Evolutionary conservation across 139 green algal species (phyloP).

Genomic region (Mychonastes homosphaera): DNA sequence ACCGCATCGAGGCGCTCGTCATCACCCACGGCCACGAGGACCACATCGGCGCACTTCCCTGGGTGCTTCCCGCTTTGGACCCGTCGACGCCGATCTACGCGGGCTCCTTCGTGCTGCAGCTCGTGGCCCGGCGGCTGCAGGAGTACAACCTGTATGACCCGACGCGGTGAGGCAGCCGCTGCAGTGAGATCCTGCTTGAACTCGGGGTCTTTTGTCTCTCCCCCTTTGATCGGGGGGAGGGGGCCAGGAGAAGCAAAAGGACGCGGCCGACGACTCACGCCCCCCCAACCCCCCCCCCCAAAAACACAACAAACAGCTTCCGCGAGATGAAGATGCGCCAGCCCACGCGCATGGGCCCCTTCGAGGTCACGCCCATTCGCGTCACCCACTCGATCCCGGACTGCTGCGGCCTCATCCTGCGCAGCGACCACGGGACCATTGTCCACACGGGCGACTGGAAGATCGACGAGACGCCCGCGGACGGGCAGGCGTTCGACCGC

Average conservation of each 20-base stretch:
- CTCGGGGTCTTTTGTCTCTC: neutral
- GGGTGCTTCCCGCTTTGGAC: slow-evolving; percentile 89
- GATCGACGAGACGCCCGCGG: slow-evolving; percentile 93
- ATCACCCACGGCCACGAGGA: slow-evolving; percentile 94
- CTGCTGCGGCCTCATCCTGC: slow-evolving; percentile 88
- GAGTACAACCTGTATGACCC: slow-evolving; percentile 89
- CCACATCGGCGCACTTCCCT: slow-evolving; percentile 60
- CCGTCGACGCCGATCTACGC: slow-evolving; percentile 84
- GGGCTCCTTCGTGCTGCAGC: slow-evolving; percentile 83
- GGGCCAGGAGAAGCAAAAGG: slow-evolving; percentile 11
- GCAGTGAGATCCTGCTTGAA: too few relatives aligned
- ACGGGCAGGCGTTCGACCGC: slow-evolving; percentile 86
- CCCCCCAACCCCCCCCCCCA: too few relatives aligned
- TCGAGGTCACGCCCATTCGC: slow-evolving; percentile 71
- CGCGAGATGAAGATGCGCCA: slow-evolving; percentile 35
- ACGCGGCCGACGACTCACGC: too few relatives aligned
- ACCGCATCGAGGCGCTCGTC: slow-evolving; percentile 95
- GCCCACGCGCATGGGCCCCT: slow-evolving; percentile 63
- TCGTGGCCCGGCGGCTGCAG: slow-evolving; percentile 74
- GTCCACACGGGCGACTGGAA: slow-evolving; percentile 93
- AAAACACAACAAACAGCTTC: neutral
- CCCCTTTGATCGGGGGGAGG: neutral
- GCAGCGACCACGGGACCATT: slow-evolving; percentile 80
- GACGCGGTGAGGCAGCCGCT: slow-evolving; percentile 24
- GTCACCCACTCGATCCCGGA: slow-evolving; percentile 98